phyloP scores from a whole-genome alignment of 371 early-diverging fungal species.

The Circinella minor region DNA sequence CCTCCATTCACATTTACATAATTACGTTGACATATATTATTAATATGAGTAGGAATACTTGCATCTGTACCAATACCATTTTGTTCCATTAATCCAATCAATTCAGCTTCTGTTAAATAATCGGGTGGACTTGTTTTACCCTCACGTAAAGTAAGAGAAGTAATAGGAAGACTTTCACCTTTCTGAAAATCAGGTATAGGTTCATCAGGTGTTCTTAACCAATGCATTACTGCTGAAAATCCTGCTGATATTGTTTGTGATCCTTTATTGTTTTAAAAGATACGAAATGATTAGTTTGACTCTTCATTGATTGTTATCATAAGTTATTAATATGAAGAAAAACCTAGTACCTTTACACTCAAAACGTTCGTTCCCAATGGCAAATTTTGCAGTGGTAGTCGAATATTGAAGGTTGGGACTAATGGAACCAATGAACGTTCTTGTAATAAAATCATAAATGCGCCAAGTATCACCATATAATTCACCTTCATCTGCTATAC shows the following conservation, averaged over 20 bases:
- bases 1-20: conserved; percentile 58
- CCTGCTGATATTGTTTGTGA: conserved; percentile 43
- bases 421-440: conserved; percentile 66
- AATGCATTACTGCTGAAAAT: conserved; percentile 60
- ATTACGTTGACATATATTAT: conserved; percentile 69
- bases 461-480: conserved; percentile 58
- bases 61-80: conserved; percentile 87
- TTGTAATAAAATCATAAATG: conserved; percentile 66
- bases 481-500: conserved; percentile 50
- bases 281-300: too few relatives aligned
- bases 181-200: conserved; percentile 51
- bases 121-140: conserved; percentile 70
- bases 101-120: conserved; percentile 72
- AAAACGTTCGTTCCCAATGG: conserved; percentile 58
- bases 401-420: conserved; percentile 62
- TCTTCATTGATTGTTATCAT: too few relatives aligned
- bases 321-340: too few relatives aligned
- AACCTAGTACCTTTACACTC: conserved; percentile 48
- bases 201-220: conserved; percentile 54
- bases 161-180: conserved; percentile 34
- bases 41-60: conserved; percentile 78
- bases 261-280: conserved; percentile 1
- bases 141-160: conserved; percentile 36
- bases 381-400: conserved; percentile 54
- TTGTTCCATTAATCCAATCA: conserved; percentile 70